Base-by-base conservation (phyloP, 2,329 filamentous ascomycete genomes). In the Calonectria naviculata region DNA sequence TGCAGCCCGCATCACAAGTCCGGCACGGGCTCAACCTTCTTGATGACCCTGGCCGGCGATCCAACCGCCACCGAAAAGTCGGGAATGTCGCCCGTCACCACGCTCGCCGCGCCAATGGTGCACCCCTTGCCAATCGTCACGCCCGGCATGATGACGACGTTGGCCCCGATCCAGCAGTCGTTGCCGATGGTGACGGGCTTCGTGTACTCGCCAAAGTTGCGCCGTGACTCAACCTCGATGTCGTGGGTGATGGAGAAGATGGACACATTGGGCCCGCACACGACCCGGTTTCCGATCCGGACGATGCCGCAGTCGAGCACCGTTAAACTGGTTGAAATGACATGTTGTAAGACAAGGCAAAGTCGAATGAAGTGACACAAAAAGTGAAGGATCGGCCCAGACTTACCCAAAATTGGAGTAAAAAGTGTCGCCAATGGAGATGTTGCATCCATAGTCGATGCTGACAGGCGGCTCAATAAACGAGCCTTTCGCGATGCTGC, bases 261-360 rank as follows among this genome's bases (percentile, higher is more conserved):
- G 58, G 86, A 90, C 0, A 95, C 93, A 76, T 90, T 91, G 1
- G 93, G 92, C 0, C 92, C 94, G 58, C 95, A 87, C 72, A 93
- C 82, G 4, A 93, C 93, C 36, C 93, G 88, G 36, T 91, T 87
- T 1, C 93, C 93, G 60, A 95, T 92, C 5, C 78, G 84, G 62
- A 95, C 91, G 8, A 90, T 84, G 75, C 90, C 92, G 41, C 91
- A 94, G 80, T 95, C 93, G n/a, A 95, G 84, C 73, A 95, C 91
- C 5, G 90, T 89, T 66, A 87, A 80, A 74, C 85, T 86, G 41
- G 8, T 19, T 21, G 6, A 24, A 46, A 46, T 24, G 24, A 12
- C 21, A 6, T 3, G 5, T 17, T 36, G 52, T 56, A 56, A 56
- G 52, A 56, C 31, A 26, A 24, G 12, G 4, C 7, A 24, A 34